Evolutionary conservation across 768 basidiomycete genomes (phyloP).

Genomic region (Leucocoprinus sp.): DNA sequence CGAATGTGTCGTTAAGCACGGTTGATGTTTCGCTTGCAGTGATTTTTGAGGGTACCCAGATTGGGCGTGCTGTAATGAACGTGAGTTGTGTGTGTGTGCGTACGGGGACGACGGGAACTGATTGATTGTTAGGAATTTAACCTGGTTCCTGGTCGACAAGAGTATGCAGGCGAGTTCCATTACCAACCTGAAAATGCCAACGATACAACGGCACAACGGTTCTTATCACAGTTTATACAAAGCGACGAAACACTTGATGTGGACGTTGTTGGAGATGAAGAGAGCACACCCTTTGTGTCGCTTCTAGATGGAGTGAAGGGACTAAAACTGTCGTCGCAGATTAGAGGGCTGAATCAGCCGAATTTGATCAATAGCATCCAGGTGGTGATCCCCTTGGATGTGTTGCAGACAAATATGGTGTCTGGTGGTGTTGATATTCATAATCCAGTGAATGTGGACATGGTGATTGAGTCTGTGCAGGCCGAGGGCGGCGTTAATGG

Average conservation of each 20-base stretch:
- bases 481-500: slow-evolving; percentile 45
- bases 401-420: slow-evolving; percentile 42
- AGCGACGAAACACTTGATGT: slow-evolving; percentile 37
- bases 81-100: slow-evolving; percentile 27
- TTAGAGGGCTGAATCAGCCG: slow-evolving; percentile 45
- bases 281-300: slow-evolving; percentile 56
- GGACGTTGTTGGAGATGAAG: slow-evolving; percentile 49
- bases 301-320: slow-evolving; percentile 47
- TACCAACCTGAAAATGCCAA: slow-evolving; percentile 60
- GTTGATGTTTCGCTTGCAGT: slow-evolving; percentile 51
- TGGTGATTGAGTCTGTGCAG: slow-evolving; percentile 51
- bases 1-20: slow-evolving; percentile 57
- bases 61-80: slow-evolving; percentile 52
- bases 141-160: slow-evolving; percentile 51
- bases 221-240: slow-evolving; percentile 55
- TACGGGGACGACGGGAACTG: no score
- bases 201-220: slow-evolving; percentile 55
- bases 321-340: slow-evolving; percentile 38
- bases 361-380: slow-evolving; percentile 50
- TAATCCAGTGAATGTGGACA: slow-evolving; percentile 51
- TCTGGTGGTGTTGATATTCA: slow-evolving; percentile 45
- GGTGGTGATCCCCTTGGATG: slow-evolving; percentile 42
- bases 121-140: slow-evolving; percentile 36
- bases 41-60: slow-evolving; percentile 41
- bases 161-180: slow-evolving; percentile 50